phyloP scores from a whole-genome alignment of 1,284 basidiomycete species.

The Pterula multifida region DNA sequence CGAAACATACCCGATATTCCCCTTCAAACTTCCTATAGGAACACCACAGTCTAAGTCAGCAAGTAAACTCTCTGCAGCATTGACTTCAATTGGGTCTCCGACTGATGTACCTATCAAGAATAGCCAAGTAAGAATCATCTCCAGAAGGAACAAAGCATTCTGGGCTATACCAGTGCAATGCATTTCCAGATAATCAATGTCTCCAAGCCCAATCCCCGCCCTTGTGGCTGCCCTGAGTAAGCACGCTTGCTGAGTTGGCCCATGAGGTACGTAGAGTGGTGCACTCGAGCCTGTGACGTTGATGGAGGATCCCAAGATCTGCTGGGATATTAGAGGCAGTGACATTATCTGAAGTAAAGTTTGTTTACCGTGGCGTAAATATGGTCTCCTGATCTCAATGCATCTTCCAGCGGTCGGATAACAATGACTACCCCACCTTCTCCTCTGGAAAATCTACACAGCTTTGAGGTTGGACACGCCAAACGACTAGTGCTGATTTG shows the following conservation, averaged over 20 bases:
- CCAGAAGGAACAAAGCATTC: background rate
- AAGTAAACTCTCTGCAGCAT: slow-evolving; percentile 30
- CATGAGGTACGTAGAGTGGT: slow-evolving; percentile 26
- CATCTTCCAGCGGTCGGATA: slow-evolving; percentile 19
- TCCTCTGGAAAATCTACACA: slow-evolving; percentile 19
- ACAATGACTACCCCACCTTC: slow-evolving; percentile 21
- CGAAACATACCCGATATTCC: slow-evolving; percentile 28
- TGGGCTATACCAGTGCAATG: slow-evolving; percentile 30
- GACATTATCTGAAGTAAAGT: background rate
- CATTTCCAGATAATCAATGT: slow-evolving; percentile 35
- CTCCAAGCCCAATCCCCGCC: slow-evolving; percentile 16
- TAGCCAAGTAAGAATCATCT: slow-evolving; percentile 3
- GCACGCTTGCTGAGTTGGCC: slow-evolving; percentile 22
- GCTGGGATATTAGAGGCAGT: background rate
- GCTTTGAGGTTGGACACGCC: background rate
- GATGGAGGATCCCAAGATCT: slow-evolving; percentile 29
- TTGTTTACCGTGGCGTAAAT: slow-evolving; percentile 21
- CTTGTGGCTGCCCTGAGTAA: slow-evolving; percentile 22
- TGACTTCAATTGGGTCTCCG: slow-evolving; percentile 39
- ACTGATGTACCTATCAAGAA: slow-evolving; percentile 24
- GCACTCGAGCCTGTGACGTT: slow-evolving; percentile 24
- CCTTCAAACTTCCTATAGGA: slow-evolving; percentile 32
- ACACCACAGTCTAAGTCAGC: slow-evolving; percentile 17
- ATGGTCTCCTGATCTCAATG: slow-evolving; percentile 19
- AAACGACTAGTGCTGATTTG: slow-evolving; percentile 1